Evolutionary conservation across 2,329 filamentous ascomycete genomes (phyloP).

Genomic region (Trichoderma simmonsii): DNA sequence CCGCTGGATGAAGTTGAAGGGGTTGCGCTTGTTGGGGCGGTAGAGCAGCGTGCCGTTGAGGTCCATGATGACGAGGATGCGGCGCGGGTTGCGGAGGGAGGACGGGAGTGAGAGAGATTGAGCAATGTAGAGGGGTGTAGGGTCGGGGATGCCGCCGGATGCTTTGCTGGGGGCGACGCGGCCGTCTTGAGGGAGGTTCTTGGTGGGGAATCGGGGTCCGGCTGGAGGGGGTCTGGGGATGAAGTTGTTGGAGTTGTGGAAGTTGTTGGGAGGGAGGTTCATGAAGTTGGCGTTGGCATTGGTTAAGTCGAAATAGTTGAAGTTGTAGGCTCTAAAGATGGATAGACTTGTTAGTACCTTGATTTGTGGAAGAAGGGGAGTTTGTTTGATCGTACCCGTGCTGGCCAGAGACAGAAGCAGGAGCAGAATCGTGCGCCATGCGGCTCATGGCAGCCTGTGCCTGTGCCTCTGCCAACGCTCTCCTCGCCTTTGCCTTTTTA

Average conservation of each 20-base stretch:
- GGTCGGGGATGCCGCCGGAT: constrained; percentile 59
- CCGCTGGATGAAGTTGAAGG: constrained; percentile 59
- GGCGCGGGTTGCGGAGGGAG: constrained; percentile 47
- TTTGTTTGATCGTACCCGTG: background rate
- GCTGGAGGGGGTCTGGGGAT: background rate
- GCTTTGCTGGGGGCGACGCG: constrained; percentile 32
- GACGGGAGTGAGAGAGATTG: constrained; percentile 47
- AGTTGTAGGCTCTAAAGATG: background rate
- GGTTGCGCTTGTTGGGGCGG: constrained; percentile 54
- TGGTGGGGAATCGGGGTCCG: background rate
- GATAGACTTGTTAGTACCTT: background rate
- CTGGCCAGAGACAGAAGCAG: background rate
- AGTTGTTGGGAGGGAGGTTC: background rate
- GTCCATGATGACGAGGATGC: constrained; percentile 81
- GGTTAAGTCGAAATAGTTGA: background rate
- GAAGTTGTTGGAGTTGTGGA: background rate
- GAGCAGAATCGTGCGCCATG: background rate
- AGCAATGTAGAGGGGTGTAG: constrained; percentile 58
- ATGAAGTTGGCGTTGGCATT: background rate
- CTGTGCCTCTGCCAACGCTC: background rate
- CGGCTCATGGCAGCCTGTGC: background rate
- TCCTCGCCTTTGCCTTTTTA: constrained; percentile 8
- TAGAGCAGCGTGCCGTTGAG: constrained; percentile 87
- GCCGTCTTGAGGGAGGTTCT: background rate
- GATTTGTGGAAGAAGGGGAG: background rate